These are phyloP conservation scores for Phytophthora pseudosyringae DNA, from an alignment of 352 stramenopile genomes.

Conservation along the genomic window DNA sequence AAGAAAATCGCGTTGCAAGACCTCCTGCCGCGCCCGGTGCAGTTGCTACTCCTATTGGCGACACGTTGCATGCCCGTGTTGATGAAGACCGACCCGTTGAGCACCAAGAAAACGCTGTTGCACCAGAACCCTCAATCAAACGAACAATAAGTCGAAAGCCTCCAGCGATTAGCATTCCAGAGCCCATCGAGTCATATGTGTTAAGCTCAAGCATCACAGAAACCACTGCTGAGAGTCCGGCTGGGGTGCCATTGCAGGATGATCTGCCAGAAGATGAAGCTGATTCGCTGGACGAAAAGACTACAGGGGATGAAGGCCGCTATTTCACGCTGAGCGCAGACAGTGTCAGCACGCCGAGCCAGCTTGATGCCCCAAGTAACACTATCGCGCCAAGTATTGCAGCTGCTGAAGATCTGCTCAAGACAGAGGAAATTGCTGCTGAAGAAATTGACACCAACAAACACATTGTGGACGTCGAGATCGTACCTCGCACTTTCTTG, in stretches of 20 bases:
- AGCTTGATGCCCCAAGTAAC: not conserved
- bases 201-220: not conserved
- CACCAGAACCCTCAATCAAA: slow-evolving; percentile 1
- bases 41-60: not conserved
- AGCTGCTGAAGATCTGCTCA: slow-evolving; percentile 3
- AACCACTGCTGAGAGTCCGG: not conserved
- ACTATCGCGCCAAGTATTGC: not conserved
- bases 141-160: slow-evolving; percentile 1
- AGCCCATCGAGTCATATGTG: not conserved
- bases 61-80: not conserved
- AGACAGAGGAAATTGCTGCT: not conserved
- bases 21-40: not conserved
- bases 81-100: slow-evolving; percentile 6
- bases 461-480: slow-evolving; percentile 3
- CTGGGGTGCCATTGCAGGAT: not conserved
- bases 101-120: not conserved
- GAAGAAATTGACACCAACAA: not conserved
- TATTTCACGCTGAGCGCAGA: not conserved
- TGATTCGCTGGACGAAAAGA: not conserved
- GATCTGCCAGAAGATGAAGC: not conserved
- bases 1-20: slow-evolving; percentile 23
- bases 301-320: not conserved
- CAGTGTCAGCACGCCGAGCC: not conserved
- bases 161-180: slow-evolving; percentile 1
- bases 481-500: not conserved